phyloP scores from a whole-genome alignment of 495 filamentous ascomycete genomes.

The Trichoderma gamsii region DNA sequence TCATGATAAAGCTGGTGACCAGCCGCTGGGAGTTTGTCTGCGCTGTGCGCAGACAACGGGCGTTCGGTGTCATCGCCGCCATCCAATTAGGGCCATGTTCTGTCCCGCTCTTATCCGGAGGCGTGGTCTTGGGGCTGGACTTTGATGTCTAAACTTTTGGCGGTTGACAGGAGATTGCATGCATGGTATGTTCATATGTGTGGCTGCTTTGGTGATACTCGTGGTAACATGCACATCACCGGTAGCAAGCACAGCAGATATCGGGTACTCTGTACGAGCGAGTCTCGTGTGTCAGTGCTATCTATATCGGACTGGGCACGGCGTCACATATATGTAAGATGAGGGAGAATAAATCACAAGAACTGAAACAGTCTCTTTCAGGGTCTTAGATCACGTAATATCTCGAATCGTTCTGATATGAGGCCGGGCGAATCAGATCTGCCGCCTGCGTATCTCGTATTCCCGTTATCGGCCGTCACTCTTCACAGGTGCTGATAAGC shows the following conservation, averaged over 20 bases:
- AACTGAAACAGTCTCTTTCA: too few species aligned
- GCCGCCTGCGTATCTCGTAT: too few species aligned
- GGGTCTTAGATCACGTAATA: too few species aligned
- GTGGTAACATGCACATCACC: too few species aligned
- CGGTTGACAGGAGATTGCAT: neutral
- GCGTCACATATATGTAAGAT: neutral
- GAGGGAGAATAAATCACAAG: neutral
- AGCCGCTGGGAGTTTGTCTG: neutral
- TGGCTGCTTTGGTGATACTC: too few species aligned
- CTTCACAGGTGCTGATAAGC: too few species aligned
- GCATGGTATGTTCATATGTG: neutral
- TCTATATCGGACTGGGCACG: neutral
- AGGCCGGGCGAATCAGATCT: too few species aligned
- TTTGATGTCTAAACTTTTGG: neutral
- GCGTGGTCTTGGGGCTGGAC: neutral
- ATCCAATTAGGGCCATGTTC: neutral
- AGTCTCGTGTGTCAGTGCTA: constrained; percentile 4
- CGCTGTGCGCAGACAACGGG: neutral
- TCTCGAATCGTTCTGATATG: too few species aligned
- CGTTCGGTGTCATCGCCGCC: neutral
- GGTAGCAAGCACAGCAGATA: neutral
- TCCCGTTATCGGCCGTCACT: too few species aligned
- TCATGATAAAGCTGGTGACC: neutral
- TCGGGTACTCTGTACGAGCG: neutral
- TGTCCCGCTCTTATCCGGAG: neutral